Conservation (phyloP, 805 yeast species). For the Spathaspora gorwiae region DNA sequence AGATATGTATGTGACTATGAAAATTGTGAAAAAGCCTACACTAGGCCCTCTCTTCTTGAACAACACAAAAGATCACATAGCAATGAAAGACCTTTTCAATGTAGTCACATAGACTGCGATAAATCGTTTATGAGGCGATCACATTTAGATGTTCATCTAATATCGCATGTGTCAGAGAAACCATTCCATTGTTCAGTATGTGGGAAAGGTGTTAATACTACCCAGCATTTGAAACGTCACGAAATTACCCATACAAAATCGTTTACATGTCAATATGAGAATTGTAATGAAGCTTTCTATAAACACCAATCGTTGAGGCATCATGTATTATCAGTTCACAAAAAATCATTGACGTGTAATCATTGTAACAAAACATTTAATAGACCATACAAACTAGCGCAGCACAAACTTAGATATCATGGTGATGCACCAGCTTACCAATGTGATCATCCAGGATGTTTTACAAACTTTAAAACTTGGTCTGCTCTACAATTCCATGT, state of each 20-base stretch:
- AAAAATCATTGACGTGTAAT: conserved; percentile 49
- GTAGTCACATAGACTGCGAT: conserved; percentile 53
- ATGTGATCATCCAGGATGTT: conserved; percentile 63
- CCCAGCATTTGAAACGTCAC: conserved; percentile 80
- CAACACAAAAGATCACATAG: conserved; percentile 81
- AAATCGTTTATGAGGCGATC: conserved; percentile 70
- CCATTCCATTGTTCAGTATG: conserved; percentile 74
- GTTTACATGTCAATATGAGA: conserved; percentile 54
- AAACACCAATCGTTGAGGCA: conserved; percentile 73
- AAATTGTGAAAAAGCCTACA: conserved; percentile 71
- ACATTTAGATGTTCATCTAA: conserved; percentile 69
- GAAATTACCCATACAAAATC: conserved; percentile 72
- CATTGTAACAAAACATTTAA: conserved; percentile 62
- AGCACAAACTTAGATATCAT: conserved; percentile 67
- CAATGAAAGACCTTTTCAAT: conserved; percentile 70
- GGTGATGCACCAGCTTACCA: conserved; percentile 49
- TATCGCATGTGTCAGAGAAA: conserved; percentile 57
- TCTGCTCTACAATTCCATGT: conserved; percentile 67
- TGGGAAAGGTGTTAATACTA: conserved; percentile 74
- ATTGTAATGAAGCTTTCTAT: conserved; percentile 64
- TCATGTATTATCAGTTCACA: conserved; percentile 65
- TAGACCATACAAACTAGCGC: conserved; percentile 59
- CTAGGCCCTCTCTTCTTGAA: conserved; percentile 75
- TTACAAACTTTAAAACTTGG: conserved; percentile 61
- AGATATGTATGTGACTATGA: conserved; percentile 57